These are phyloP conservation scores for Excoecaria cochinchinensis DNA, from an alignment of 345 rosid genomes.

Conservation along the genomic window DNA sequence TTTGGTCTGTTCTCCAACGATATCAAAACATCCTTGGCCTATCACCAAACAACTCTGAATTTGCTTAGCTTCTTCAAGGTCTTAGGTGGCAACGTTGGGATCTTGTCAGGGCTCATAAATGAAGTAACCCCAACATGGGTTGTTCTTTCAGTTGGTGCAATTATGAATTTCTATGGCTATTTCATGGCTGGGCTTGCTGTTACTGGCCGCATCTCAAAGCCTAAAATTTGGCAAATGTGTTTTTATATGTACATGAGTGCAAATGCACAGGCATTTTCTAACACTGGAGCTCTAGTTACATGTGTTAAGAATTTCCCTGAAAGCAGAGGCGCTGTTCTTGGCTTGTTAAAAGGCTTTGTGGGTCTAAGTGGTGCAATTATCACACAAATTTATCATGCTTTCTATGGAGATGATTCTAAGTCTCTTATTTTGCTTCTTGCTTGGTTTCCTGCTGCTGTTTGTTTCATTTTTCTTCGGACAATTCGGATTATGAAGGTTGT, in stretches of 20 bases:
- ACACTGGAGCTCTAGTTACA: constrained; percentile 26
- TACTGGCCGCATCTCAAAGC: constrained; percentile 20
- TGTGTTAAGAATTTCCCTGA: constrained; percentile 28
- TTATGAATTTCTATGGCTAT: constrained; percentile 57
- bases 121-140: constrained; percentile 69
- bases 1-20: constrained; percentile 47
- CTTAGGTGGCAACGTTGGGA: constrained; percentile 48
- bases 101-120: constrained; percentile 53
- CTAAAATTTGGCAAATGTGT: constrained; percentile 20
- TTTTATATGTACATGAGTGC: constrained; percentile 20
- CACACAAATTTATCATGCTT: constrained; percentile 28
- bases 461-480: constrained; percentile 8
- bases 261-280: constrained; percentile 21
- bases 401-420: constrained; percentile 17
- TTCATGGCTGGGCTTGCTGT: constrained; percentile 66
- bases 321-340: constrained; percentile 27
- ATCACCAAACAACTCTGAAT: constrained; percentile 59
- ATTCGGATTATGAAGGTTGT: constrained; percentile 15
- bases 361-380: constrained; percentile 30
- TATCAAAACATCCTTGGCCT: constrained; percentile 36
- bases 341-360: constrained; percentile 28
- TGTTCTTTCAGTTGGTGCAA: constrained; percentile 44
- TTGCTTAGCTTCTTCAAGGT: constrained; percentile 62
- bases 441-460: constrained; percentile 23
- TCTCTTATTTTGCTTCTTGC: constrained; percentile 24